phyloP scores from a whole-genome alignment of 495 filamentous ascomycete genomes.

The Patellaria atrata region DNA sequence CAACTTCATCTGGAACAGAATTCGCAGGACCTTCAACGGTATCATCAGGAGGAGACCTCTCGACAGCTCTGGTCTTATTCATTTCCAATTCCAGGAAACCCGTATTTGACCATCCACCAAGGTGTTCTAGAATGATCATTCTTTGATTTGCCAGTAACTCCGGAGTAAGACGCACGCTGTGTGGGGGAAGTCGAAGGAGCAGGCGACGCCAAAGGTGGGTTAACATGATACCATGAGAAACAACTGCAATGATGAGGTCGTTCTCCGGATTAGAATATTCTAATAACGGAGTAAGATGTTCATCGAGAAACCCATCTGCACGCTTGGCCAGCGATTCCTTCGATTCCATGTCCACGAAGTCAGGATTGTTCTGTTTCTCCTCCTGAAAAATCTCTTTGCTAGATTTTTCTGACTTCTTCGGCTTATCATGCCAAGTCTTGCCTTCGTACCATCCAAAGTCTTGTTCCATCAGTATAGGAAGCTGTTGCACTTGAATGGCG shows the following conservation, averaged over 20 bases:
- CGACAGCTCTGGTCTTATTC: slow-evolving; percentile 3
- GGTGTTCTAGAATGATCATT: slow-evolving; percentile 24
- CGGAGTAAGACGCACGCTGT: slow-evolving; percentile 23
- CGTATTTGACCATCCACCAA: slow-evolving; percentile 52
- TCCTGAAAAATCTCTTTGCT: slow-evolving; percentile 14
- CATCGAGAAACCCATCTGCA: slow-evolving; percentile 46
- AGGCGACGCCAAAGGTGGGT: slow-evolving; percentile 49
- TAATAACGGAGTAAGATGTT: slow-evolving; percentile 43
- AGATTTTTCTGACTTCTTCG: slow-evolving; percentile 6
- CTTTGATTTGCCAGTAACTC: slow-evolving; percentile 19
- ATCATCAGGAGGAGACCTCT: background rate
- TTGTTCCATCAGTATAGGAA: slow-evolving; percentile 50
- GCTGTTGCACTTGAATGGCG: slow-evolving; percentile 30
- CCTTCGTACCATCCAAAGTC: slow-evolving; percentile 61
- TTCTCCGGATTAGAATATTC: slow-evolving; percentile 17
- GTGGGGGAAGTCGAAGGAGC: slow-evolving; percentile 36
- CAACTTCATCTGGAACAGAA: slow-evolving; percentile 1
- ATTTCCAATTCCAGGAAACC: slow-evolving; percentile 43
- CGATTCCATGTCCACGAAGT: slow-evolving; percentile 40
- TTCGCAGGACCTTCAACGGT: background rate
- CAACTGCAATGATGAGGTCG: slow-evolving; percentile 41
- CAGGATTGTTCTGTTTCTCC: slow-evolving; percentile 22
- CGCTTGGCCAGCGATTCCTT: slow-evolving; percentile 49
- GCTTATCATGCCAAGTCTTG: slow-evolving; percentile 23
- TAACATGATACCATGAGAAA: slow-evolving; percentile 72